Base-by-base conservation (phyloP, 768 basidiomycete genomes). In the Boletus subparvulus region DNA sequence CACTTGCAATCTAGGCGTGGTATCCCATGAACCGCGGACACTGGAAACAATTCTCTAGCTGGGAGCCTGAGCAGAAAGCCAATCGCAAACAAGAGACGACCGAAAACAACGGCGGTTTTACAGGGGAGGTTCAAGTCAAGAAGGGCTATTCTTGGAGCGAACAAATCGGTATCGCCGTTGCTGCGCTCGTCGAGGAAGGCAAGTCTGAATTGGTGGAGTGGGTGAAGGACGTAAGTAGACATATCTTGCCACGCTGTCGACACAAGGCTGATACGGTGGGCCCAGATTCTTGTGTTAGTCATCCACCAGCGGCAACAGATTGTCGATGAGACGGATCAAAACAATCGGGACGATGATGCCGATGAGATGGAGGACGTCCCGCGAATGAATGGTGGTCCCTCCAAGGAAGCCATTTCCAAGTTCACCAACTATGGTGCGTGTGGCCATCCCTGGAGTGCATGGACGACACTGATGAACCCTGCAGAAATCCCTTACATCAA, bases 121-220 rank as follows among this genome's bases (percentile, higher is more conserved):
- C 84, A 39, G 80, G 77, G 14, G 94, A 95, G 50, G 82, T 96
- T 30, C 78, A 83, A 57, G 84, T 96, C 59, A 90, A 90, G 78
- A 92, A 91, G 64, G 92, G 92, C 7, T 88, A 92, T 72, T 84
- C 88, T 16, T 90, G 88, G 86, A 92, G 86, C 62, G 88, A 98
- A 65, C 87, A 98, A 70, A 77, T 98, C 46, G 95, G 90, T 3
- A 92, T 98, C 61, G 86, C 86, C 4, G 81, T 97, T 56, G 84
- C 84, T 40, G 80, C 83, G 45, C 80, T 98, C 13, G 75, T 87
- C 10, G 87, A 92, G 47, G 79, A 79, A 16, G 87, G 80, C 10
- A 78, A 88, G 63, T 73, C 74, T 52, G 78, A 80, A 32, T 75
- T 93, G 40, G 81, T 96, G 28, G 82, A 86, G 54, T 94, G 93